Evolutionary conservation across 2,329 filamentous ascomycete species (phyloP).

Genomic region (Aspergillus calidoustus): DNA sequence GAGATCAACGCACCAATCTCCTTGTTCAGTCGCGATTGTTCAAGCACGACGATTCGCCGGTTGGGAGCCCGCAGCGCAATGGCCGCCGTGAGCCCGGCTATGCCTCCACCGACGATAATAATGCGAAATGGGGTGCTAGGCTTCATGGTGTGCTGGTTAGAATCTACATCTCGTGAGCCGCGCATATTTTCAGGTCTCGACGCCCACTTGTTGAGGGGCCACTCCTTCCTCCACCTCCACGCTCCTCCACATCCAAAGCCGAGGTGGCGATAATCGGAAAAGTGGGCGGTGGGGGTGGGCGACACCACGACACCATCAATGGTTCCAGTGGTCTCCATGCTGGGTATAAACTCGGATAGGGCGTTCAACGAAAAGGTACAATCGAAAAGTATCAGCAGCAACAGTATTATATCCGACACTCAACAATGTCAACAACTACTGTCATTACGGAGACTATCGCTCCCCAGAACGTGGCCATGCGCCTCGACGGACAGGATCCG

Average conservation of each 20-base stretch:
- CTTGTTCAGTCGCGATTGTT: constrained; percentile 33
- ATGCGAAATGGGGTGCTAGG: constrained; percentile 42
- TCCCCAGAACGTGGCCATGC: constrained; percentile 20
- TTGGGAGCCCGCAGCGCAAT: constrained; percentile 33
- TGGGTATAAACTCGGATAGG: neutral
- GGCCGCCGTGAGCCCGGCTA: constrained; percentile 40
- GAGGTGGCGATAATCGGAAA: neutral
- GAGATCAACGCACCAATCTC: constrained; percentile 57
- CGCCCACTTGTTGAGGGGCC: neutral
- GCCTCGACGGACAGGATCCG: constrained; percentile 25
- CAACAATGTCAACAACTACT: constrained; percentile 25
- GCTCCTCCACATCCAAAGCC: neutral
- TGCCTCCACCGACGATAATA: constrained; percentile 55
- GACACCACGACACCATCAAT: too few species aligned
- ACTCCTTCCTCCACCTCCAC: neutral
- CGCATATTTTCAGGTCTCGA: neutral
- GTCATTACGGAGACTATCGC: constrained; percentile 9
- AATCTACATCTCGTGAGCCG: neutral
- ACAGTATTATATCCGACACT: neutral
- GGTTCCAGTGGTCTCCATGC: too few species aligned
- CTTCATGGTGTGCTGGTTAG: neutral
- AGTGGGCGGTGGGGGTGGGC: constrained; percentile 2
- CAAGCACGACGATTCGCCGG: constrained; percentile 29
- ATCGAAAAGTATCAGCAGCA: too few species aligned
- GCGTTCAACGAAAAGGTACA: too few species aligned